Evolutionary conservation across 257 asterid genomes (phyloP).

Genomic region (Rubia yunnanensis): DNA sequence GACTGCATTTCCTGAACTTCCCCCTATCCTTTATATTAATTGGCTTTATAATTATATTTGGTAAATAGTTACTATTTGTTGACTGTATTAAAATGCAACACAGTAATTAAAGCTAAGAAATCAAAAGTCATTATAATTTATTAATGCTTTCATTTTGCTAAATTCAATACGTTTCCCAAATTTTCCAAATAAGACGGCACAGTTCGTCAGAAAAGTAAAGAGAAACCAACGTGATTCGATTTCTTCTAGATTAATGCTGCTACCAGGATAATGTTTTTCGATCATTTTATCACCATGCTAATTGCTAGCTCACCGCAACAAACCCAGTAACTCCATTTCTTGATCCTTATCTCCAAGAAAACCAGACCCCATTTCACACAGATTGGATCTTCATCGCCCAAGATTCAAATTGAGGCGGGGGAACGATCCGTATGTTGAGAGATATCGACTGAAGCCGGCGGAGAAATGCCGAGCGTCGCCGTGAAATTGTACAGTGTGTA

Average conservation of each 20-base stretch:
- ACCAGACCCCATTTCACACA: background rate
- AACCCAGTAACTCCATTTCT: background rate
- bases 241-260: background rate
- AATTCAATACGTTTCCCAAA: no score
- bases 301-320: background rate
- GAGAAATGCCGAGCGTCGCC: slow-evolving; percentile 90
- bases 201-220: background rate
- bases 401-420: background rate
- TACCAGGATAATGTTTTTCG: background rate
- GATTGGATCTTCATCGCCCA: background rate
- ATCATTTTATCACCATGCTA: background rate
- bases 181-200: background rate
- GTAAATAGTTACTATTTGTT: no score
- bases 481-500: slow-evolving; percentile 81
- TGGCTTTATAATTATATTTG: no score
- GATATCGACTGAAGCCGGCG: slow-evolving; percentile 10
- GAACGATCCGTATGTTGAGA: background rate
- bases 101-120: no score
- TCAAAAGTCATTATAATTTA: no score
- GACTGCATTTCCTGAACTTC: no score
- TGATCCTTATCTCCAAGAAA: background rate
- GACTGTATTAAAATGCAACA: no score
- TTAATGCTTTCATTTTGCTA: no score
- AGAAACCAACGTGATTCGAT: background rate
- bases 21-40: no score